Base-by-base conservation (phyloP, 2,329 filamentous ascomycete genomes). In the Alternaria postmessia region DNA sequence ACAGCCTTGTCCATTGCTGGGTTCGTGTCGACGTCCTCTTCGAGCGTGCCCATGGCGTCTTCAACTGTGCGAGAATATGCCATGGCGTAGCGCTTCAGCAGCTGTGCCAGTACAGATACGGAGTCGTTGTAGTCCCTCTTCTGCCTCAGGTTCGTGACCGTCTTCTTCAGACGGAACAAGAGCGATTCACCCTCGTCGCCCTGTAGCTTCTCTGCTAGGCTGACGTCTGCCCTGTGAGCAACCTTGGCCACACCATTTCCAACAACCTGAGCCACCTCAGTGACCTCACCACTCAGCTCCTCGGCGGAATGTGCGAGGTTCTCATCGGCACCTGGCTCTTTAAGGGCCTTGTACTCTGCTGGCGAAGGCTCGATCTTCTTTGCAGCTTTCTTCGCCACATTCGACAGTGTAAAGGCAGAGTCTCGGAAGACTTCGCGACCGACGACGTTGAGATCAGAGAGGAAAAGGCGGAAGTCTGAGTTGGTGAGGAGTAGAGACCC, bases 401-500 rank as follows among this genome's bases (percentile, higher is more conserved):
- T 85, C 0, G 93, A 92, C 6, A 97, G 76, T 0, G 91, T 90
- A 62, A 92, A 89, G 0, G 93, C 92, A 3, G 93, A 93, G 70
- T 97, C 94, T 52, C 88, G 89, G 75, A 97, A 93, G 0, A 98
- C 89, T 74, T 97, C 91, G 42, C 91, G 88, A 12, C 90, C 91
- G 47, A 97, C 86, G 0, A 89, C 89, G 46, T 89, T 88, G 41
- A 97, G 80, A 71, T 98, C 94, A 11, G 89, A 87, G 44, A 97
- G 82, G 70, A 98, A 93, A 7, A 94, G 84, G 39, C 94, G 89
- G 76, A 98, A 97, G 71, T 97, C 93, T 0, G 91, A 89, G 75
- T 98, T 98, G 14, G 92, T 93, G 43, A 98, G 82, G 1, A 97
- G 85, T n/a, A 98, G 82, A 3, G 90, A 91, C 30, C 91, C 90